A percentile compares a stretch with the other conserved stretches of the same genome.
These are phyloP conservation scores for Luffa acutangula DNA, from an alignment of 306 rosid species.

Conservation along the genomic window DNA sequence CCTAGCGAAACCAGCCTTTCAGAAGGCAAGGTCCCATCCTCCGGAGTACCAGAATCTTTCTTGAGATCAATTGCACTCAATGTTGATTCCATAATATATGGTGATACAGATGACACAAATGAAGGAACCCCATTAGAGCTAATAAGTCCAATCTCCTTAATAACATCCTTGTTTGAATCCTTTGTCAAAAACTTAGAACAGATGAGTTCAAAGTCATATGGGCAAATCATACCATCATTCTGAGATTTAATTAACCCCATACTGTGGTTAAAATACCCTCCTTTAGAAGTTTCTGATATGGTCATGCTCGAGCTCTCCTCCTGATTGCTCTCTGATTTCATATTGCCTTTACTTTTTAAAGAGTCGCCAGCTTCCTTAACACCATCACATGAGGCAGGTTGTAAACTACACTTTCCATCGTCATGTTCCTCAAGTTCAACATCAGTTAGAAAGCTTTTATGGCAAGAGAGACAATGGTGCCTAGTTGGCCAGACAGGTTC, in stretches of 20 bases:
- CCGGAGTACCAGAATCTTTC: slow-evolving; percentile 24
- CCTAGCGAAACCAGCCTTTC: slow-evolving; percentile 31
- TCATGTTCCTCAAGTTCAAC: slow-evolving; percentile 66
- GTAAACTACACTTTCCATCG: slow-evolving; percentile 58
- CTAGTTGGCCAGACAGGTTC: slow-evolving; percentile 79
- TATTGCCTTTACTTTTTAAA: slow-evolving; percentile 45
- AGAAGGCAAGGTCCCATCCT: slow-evolving; percentile 25
- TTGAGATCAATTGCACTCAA: slow-evolving; percentile 23
- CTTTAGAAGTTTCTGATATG: slow-evolving; percentile 23
- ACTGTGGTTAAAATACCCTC: slow-evolving; percentile 33
- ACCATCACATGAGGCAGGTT: slow-evolving; percentile 30
- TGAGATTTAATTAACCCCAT: slow-evolving; percentile 65
- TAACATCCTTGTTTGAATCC: slow-evolving; percentile 66
- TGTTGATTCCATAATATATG: slow-evolving; percentile 41
- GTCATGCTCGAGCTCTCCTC: slow-evolving; percentile 42
- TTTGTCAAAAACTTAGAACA: slow-evolving; percentile 64
- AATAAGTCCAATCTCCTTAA: slow-evolving; percentile 73
- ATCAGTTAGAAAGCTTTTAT: slow-evolving; percentile 51
- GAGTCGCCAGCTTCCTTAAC: slow-evolving; percentile 42
- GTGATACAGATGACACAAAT: slow-evolving; percentile 41
- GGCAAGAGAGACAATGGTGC: slow-evolving; percentile 79
- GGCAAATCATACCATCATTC: slow-evolving; percentile 51
- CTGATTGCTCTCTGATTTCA: slow-evolving; percentile 29
- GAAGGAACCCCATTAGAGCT: slow-evolving; percentile 61
- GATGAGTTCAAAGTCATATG: slow-evolving; percentile 58